Base-by-base conservation (phyloP, 2,329 filamentous ascomycete genomes). In the Colletotrichum nymphaeae region DNA sequence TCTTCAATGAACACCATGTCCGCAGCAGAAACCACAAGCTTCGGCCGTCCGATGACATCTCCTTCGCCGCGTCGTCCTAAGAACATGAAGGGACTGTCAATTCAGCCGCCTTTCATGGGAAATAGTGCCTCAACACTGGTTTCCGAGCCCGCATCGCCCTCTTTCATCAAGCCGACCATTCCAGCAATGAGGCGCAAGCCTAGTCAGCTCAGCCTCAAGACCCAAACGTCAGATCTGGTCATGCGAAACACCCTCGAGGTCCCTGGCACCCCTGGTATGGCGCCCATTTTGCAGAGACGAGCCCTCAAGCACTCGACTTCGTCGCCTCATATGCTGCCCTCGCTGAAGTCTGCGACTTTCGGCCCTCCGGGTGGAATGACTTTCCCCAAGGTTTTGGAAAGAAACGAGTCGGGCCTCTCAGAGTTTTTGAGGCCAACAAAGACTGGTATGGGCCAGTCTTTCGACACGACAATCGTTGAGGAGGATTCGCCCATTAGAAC, bases 21-120 rank as follows among this genome's bases (percentile, higher is more conserved):
- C 66, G 80, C 88, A 60, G 82, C 84, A 74, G 84, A 87, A 75
- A 76, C 46, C 42, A 56, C 69, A 19, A 80, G 80, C n/a, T 79
- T 85, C 32, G 86, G 86, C 75, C 86, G 91, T 46, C 91, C 91
- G 19, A 91, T 91, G 88, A 92, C 91, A 24, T 93, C 91, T 26
- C 91, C 92, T 8, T 91, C 91, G 4, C 92, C 92, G 1, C 88
- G 93, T 78, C 92, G 93, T 78, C 88, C 90, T n/a, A 92, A 93
- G 71, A 97, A 97, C 79, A 92, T 95, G 84, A 97, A 97, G 83
- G 94, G 94, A 52, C 87, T 97, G 5, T 95, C 93, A 1, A 93
- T 97, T 58, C 93, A 95, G 78, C 91, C 88, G 66, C 92, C 86
- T 0, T 86, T 88, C 12, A 79, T 83, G 60, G 83, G 84, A 49